These are phyloP conservation scores for Hirschfeldia incana DNA, from an alignment of 345 rosid genomes.

Conservation along the genomic window DNA sequence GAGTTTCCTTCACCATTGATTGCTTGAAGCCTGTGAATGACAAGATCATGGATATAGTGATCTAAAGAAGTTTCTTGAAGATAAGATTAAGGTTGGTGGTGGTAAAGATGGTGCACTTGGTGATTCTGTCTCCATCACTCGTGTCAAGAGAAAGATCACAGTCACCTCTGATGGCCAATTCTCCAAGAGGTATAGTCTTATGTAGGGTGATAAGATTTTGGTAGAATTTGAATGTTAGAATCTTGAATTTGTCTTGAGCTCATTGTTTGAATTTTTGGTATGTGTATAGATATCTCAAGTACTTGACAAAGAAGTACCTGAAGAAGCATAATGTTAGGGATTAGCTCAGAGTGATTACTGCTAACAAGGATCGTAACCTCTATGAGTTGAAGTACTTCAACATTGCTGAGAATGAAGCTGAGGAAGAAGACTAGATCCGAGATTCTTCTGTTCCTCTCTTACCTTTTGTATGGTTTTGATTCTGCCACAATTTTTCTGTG, in stretches of 20 bases:
- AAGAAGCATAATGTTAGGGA: constrained; percentile 91
- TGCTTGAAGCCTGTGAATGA: constrained; percentile 39
- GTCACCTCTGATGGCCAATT: constrained; percentile 63
- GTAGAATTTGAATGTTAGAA: not conserved
- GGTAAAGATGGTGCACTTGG: constrained; percentile 76
- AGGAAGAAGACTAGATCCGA: constrained; percentile 67
- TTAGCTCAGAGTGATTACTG: constrained; percentile 84
- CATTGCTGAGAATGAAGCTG: constrained; percentile 89
- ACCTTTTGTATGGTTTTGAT: not conserved
- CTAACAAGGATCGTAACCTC: constrained; percentile 77
- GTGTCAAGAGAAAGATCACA: constrained; percentile 63
- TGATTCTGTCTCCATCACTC: constrained; percentile 52
- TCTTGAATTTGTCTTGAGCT: not conserved
- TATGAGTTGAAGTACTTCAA: constrained; percentile 90
- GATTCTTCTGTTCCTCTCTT: not conserved
- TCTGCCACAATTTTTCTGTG: too few relatives aligned
- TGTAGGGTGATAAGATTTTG: not conserved
- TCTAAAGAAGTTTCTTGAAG: constrained; percentile 74
- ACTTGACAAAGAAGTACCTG: constrained; percentile 83
- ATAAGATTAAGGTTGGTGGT: constrained; percentile 72
- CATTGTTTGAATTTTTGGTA: not conserved
- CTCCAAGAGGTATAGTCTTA: constrained; percentile 56
- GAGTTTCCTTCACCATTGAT: constrained; percentile 39
- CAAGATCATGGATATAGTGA: constrained; percentile 59
- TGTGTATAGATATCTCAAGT: constrained; percentile 63